A percentile compares a stretch with the other conserved stretches of the same genome.
These are phyloP conservation scores for Teunomyces panamensis DNA, from an alignment of 805 yeast genomes.

Conservation along the genomic window DNA sequence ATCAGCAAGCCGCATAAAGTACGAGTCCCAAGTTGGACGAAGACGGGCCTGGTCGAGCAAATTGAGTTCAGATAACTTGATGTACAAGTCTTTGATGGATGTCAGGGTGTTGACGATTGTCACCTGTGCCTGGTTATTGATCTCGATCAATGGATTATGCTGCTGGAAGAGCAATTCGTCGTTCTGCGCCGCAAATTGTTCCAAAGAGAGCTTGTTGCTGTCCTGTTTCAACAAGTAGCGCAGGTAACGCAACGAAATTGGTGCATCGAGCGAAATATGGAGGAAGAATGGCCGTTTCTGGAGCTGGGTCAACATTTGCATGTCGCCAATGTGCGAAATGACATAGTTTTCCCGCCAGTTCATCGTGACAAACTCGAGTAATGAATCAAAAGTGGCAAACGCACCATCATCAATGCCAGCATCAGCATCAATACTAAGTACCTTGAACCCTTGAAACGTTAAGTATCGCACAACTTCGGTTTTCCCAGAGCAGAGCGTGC, in stretches of 20 bases:
- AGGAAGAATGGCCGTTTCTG: conserved; percentile 79
- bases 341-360: conserved; percentile 68
- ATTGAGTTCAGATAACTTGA: conserved; percentile 39
- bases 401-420: conserved; percentile 5
- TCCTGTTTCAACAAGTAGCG: conserved; percentile 24
- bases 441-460: conserved; percentile 49
- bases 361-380: conserved; percentile 60
- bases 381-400: conserved; percentile 41
- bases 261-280: conserved; percentile 76
- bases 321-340: conserved; percentile 45
- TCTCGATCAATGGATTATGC: conserved; percentile 51
- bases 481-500: conserved; percentile 66
- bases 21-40: conserved; percentile 94
- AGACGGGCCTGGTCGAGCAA: conserved; percentile 45
- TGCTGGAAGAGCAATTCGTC: conserved; percentile 42
- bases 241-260: conserved; percentile 47
- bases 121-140: conserved; percentile 55
- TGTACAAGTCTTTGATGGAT: conserved; percentile 32
- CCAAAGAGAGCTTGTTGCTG: conserved; percentile 16
- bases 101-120: conserved; percentile 39
- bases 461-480: conserved; percentile 60
- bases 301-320: conserved; percentile 43
- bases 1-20: conserved; percentile 90
- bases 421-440: conserved; percentile 13
- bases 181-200: conserved; percentile 34